phyloP scores from a whole-genome alignment of 768 basidiomycete genomes.

The Tricholoma flavovirens region DNA sequence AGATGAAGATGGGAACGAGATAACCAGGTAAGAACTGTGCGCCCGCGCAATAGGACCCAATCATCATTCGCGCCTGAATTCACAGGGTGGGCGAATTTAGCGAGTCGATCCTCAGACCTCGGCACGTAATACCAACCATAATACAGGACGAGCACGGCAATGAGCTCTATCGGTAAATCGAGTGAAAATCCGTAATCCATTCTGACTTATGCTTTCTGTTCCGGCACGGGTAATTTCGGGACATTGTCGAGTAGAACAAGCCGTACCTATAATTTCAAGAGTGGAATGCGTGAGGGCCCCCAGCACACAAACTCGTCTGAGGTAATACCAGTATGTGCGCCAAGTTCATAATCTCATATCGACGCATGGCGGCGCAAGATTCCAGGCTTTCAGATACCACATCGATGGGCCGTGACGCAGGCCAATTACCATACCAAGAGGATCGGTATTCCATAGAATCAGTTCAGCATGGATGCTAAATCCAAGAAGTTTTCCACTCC shows the following conservation, averaged over 20 bases:
- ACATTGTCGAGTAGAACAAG: neutral
- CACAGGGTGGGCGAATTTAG: conserved; percentile 50
- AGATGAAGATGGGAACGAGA: conserved; percentile 58
- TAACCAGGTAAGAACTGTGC: conserved; percentile 42
- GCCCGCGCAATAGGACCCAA: neutral
- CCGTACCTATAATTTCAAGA: neutral
- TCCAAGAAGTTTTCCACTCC: conserved; percentile 1
- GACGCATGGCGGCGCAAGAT: neutral
- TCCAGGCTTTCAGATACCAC: neutral
- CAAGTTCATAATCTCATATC: neutral
- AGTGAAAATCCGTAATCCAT: neutral
- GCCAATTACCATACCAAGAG: neutral
- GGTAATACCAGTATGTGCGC: neutral
- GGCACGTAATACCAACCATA: conserved; percentile 34
- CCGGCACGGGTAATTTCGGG: conserved; percentile 15
- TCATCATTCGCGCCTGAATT: neutral
- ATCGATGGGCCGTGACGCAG: neutral
- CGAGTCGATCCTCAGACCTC: conserved; percentile 8
- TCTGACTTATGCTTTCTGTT: neutral
- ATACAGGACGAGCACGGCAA: conserved; percentile 56
- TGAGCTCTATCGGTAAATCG: conserved; percentile 48
- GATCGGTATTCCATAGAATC: neutral
- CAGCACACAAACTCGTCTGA: neutral
- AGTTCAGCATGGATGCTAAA: neutral
- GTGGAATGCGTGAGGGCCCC: no score